Evolutionary conservation across 345 rosid species (phyloP).

Genomic region (Geranium rotundifolium): DNA sequence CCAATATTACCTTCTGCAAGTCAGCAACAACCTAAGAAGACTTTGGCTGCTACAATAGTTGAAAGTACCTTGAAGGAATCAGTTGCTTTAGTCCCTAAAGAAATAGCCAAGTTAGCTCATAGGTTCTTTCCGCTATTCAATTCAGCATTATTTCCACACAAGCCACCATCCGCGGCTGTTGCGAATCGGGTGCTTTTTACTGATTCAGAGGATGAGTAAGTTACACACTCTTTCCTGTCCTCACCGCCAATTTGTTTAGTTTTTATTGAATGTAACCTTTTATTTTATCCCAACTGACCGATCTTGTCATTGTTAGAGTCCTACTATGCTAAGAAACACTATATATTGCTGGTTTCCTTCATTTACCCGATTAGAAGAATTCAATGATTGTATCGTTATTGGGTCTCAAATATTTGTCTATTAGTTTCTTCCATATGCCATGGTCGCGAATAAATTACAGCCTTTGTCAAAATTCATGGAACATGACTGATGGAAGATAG

Average conservation of each 20-base stretch:
- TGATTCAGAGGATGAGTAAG: conserved; percentile 93
- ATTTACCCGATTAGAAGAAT: background rate
- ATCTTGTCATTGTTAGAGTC: background rate
- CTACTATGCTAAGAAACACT: background rate
- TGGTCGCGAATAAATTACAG: background rate
- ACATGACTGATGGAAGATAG: background rate
- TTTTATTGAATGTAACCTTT: background rate
- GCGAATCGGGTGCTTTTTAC: conserved; percentile 83
- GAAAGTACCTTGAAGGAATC: conserved; percentile 76
- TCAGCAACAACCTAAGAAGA: conserved; percentile 55
- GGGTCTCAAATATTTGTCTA: background rate
- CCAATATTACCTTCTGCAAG: conserved; percentile 22
- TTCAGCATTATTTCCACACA: conserved; percentile 69
- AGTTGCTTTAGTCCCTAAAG: conserved; percentile 71
- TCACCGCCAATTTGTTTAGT: conserved; percentile 5
- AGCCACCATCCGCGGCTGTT: conserved; percentile 67
- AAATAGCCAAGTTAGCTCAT: conserved; percentile 62
- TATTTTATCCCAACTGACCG: background rate
- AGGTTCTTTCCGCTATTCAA: conserved; percentile 56
- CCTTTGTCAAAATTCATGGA: background rate
- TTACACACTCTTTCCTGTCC: conserved; percentile 15
- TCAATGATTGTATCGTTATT: background rate
- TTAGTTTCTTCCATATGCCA: background rate
- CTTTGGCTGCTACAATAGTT: conserved; percentile 74
- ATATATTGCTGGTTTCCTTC: background rate